Evolutionary conservation across 345 rosid species (phyloP).

Genomic region (Combretum micranthum): DNA sequence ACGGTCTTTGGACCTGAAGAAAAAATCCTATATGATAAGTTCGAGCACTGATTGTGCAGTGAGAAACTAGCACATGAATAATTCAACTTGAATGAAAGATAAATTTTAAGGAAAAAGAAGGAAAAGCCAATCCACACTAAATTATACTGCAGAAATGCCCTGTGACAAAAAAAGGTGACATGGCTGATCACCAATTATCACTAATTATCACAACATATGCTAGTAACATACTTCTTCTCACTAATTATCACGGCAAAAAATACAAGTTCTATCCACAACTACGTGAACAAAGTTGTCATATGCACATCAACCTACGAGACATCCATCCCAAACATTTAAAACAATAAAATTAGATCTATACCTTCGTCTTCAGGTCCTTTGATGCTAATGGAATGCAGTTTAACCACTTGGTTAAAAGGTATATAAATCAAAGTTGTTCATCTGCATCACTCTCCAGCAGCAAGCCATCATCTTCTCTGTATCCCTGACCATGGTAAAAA

Average conservation of each 20-base stretch:
- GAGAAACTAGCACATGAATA: too few species aligned
- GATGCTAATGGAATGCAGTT: constrained; percentile 65
- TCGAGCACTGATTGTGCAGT: neutral
- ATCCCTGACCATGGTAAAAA: constrained; percentile 42
- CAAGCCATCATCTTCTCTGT: constrained; percentile 92
- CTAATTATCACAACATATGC: too few species aligned
- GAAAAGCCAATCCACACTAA: too few species aligned
- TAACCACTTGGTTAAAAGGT: constrained; percentile 88
- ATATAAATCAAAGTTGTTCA: constrained; percentile 80
- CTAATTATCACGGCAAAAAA: too few species aligned
- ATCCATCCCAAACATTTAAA: neutral
- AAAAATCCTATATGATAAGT: constrained; percentile 23
- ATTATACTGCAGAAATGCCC: too few species aligned
- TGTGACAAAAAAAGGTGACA: too few species aligned
- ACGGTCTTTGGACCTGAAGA: constrained; percentile 84
- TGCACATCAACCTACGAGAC: neutral
- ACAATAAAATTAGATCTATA: constrained; percentile 13
- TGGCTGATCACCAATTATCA: too few species aligned
- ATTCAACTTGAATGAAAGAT: too few species aligned
- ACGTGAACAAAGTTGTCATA: too few species aligned
- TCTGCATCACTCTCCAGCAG: constrained; percentile 88
- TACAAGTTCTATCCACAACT: too few species aligned
- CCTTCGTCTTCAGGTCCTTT: constrained; percentile 95
- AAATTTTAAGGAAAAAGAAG: too few species aligned
- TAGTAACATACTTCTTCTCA: too few species aligned